phyloP scores from a whole-genome alignment of 129 eudicot species.

The Silybum marianum region DNA sequence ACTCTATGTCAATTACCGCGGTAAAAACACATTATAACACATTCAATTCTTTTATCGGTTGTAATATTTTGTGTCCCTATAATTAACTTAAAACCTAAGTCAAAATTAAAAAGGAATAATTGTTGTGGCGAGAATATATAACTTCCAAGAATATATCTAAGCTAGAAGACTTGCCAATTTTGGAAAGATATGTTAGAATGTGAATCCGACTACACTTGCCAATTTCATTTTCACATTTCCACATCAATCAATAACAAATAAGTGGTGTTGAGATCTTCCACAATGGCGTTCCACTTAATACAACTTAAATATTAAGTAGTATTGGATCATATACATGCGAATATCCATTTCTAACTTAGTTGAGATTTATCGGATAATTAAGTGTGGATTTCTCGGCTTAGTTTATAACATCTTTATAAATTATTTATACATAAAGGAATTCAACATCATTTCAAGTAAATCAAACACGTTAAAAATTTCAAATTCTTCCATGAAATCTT shows the following conservation, averaged over 20 bases:
- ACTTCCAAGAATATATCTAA: not conserved
- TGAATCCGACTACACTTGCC: not conserved
- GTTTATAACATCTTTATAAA: too few relatives aligned
- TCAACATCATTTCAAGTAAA: too few relatives aligned
- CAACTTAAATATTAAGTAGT: too few relatives aligned
- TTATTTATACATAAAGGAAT: too few relatives aligned
- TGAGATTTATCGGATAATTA: too few relatives aligned
- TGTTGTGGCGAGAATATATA: not conserved
- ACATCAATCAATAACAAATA: not conserved
- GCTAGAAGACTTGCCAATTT: not conserved
- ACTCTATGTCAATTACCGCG: not conserved
- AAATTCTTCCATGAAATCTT: too few relatives aligned
- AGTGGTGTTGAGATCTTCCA: not conserved
- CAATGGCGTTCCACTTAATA: not conserved
- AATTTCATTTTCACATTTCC: not conserved
- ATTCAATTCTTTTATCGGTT: not conserved
- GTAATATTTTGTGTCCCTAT: not conserved
- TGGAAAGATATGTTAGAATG: not conserved
- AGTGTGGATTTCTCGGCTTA: too few relatives aligned
- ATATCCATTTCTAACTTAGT: too few relatives aligned
- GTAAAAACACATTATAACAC: not conserved
- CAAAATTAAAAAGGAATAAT: not conserved
- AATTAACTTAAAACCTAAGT: not conserved
- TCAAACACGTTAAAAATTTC: too few relatives aligned
- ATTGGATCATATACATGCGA: too few relatives aligned